Evolutionary conservation across 2,329 filamentous ascomycete species (phyloP).

Genomic region (Lasiodiplodia theobromae): DNA sequence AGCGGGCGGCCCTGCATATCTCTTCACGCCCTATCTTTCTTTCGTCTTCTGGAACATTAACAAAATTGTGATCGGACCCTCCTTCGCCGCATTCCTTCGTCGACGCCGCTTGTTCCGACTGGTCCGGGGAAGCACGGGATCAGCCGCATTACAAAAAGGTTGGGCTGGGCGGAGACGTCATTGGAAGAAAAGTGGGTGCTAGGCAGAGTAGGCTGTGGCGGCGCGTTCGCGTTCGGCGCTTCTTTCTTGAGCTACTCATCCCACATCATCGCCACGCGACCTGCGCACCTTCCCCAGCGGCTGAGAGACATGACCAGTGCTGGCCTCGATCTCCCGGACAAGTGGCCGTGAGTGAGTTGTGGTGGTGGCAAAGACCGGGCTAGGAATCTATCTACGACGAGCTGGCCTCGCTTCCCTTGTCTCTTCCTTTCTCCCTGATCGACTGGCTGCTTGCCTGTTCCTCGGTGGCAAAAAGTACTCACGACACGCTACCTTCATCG

Average conservation of each 20-base stretch:
- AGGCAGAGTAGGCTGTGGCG: background rate
- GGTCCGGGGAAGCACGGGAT: slow-evolving; percentile 4
- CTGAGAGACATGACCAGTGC: background rate
- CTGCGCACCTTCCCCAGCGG: background rate
- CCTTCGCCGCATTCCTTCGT: background rate
- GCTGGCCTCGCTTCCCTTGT: too few relatives aligned
- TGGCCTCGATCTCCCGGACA: too few relatives aligned
- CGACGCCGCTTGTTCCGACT: background rate
- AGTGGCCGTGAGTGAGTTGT: too few relatives aligned
- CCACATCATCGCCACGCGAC: background rate
- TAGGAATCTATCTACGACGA: too few relatives aligned
- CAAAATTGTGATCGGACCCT: background rate
- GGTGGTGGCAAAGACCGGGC: too few relatives aligned
- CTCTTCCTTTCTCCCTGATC: too few relatives aligned
- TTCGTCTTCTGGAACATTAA: background rate
- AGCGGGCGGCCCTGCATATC: slow-evolving; percentile 1
- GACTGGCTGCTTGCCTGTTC: background rate
- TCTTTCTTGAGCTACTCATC: background rate
- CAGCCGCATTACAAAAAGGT: background rate
- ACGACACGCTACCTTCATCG: background rate
- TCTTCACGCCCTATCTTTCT: background rate
- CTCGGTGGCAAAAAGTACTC: background rate
- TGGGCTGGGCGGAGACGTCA: slow-evolving; percentile 8
- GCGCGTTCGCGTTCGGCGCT: slow-evolving; percentile 16
- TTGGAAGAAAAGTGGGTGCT: slow-evolving; percentile 1